Percentiles rank a stretch among this genome's conserved stretches.
Conservation (phyloP, 306 rosid genomes). For the Clitoria ternatea region DNA sequence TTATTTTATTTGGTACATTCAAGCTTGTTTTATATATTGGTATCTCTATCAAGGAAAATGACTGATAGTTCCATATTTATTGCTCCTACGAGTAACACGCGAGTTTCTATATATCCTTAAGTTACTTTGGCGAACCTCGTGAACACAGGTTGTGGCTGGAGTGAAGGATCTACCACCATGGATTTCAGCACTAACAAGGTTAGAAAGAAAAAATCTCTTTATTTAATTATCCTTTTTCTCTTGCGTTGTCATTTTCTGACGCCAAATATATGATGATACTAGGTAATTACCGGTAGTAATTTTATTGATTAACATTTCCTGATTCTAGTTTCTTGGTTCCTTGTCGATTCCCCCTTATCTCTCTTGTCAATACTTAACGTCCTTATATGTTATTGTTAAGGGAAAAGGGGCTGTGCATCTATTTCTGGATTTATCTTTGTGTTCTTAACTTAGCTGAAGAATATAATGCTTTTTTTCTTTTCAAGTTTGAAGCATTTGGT, state of each 20-base stretch:
- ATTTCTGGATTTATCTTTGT: no score
- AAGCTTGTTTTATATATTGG: neutral
- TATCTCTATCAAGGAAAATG: conserved; percentile 11
- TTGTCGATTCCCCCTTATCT: neutral
- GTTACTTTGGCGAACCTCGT: neutral
- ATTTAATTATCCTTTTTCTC: neutral
- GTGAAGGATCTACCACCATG: conserved; percentile 28
- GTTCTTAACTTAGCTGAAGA: no score
- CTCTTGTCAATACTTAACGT: no score
- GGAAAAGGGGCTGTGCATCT: no score
- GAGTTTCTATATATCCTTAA: neutral
- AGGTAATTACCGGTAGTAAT: neutral
- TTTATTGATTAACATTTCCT: neutral
- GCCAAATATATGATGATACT: neutral
- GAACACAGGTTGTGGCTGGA: conserved; percentile 10
- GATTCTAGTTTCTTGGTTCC: neutral
- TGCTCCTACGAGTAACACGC: neutral
- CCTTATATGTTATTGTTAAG: no score
- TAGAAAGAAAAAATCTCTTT: conserved; percentile 23
- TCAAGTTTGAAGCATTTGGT: no score
- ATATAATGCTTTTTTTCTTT: no score
- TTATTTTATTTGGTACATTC: no score
- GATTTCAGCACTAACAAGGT: conserved; percentile 62
- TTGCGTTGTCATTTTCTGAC: neutral
- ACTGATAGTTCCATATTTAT: conserved; percentile 3